Evolutionary conservation across 2,329 filamentous ascomycete genomes (phyloP), one percentile per base, ranked within the genome.

Genomic region (Exophiala viscosa): DNA sequence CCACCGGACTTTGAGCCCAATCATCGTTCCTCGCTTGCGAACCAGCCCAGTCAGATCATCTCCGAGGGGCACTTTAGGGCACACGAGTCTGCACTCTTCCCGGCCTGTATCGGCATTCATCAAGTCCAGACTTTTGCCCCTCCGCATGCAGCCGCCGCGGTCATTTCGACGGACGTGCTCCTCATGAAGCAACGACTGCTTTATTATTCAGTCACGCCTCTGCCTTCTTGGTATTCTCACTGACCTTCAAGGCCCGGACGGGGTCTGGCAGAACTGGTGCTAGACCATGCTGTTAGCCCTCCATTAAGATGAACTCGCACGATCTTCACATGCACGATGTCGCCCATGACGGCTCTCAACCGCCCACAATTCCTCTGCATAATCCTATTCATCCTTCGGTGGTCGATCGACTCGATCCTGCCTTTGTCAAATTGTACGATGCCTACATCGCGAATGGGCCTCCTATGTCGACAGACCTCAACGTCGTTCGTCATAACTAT

Each of bases 401-500:
- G n/a, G 17, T 58, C 13, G 55, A 58, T 20, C 55, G 47, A 43
- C 59, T 62, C 20, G 60, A 62, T 48, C 60, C 59, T 20, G 57
- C 55, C 18, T 62, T 62, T 39, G 52, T 62, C 35, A 60, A 57
- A 47, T 39, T 62, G 23, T 61, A 62, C 59, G 60, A 62, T 42
- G 50, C 57, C n/a, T 50, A 58, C 41, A 60, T 62, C 43, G 59
- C 57, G 13, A 57, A 58, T 34, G 48, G 43, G n/a, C 57, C 59
- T 31, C 49, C 57, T 3, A 50, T 40, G 14, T 54, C 59, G 6
- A 58, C 44, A 8, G 59, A 62, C 45, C 51, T 62, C 15, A 54
- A 55, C 17, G n/a, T 55, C n/a, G 57, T 61, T 6, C 56, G 60
- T 14, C 53, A 59, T 35, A 61, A 62, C 48, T 62, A 57, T 35